Evolutionary conservation across 2,329 filamentous ascomycete genomes (phyloP).

Genomic region (Cercospora zeina): DNA sequence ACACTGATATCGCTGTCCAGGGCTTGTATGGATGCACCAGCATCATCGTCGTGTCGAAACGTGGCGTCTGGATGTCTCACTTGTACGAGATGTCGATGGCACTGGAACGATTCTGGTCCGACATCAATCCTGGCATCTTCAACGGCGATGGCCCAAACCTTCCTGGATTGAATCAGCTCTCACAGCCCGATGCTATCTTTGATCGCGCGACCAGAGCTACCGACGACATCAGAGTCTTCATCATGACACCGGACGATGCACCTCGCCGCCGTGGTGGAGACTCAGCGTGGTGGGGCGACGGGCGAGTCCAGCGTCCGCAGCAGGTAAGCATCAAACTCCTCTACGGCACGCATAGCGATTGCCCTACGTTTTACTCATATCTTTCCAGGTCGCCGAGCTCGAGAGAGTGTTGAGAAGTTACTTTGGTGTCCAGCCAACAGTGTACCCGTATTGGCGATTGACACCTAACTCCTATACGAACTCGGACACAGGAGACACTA

Average conservation of each 20-base stretch:
- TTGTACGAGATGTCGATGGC: background rate
- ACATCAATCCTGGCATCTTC: background rate
- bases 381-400: background rate
- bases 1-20: background rate
- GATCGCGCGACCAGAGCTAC: background rate
- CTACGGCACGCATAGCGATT: too few relatives aligned
- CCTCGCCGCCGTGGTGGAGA: background rate
- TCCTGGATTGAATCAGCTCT: background rate
- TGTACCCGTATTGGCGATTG: background rate
- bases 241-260: background rate
- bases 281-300: background rate
- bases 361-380: background rate
- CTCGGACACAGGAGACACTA: too few relatives aligned
- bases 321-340: background rate
- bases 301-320: background rate
- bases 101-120: background rate
- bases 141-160: background rate
- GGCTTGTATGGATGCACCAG: background rate
- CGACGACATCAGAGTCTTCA: background rate
- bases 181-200: background rate
- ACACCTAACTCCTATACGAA: too few relatives aligned
- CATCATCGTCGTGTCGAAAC: background rate
- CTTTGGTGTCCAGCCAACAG: background rate
- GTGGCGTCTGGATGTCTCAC: constrained; percentile 1
- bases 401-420: background rate